phyloP scores from a whole-genome alignment of 2,329 filamentous ascomycete genomes.

The Beauveria rudraprayagi region DNA sequence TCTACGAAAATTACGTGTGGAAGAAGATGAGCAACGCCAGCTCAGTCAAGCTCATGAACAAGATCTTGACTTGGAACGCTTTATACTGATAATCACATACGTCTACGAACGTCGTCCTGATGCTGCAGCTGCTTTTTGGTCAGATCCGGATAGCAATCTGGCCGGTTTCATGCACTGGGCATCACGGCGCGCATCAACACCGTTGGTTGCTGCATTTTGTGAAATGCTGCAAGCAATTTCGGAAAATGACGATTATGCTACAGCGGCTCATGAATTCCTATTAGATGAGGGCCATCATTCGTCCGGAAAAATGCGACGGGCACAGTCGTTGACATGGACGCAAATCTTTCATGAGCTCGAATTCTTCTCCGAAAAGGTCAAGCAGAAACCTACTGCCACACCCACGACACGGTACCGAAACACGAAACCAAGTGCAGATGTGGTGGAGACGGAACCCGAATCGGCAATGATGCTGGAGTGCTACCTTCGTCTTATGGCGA shows the following conservation, averaged over 20 bases:
- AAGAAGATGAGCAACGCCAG: constrained; percentile 82
- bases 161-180: constrained; percentile 96
- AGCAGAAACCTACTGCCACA: constrained; percentile 54
- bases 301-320: constrained; percentile 70
- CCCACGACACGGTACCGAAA: constrained; percentile 39
- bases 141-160: constrained; percentile 83
- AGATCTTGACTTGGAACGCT: constrained; percentile 73
- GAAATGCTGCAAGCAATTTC: constrained; percentile 91
- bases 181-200: constrained; percentile 89
- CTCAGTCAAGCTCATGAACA: constrained; percentile 57
- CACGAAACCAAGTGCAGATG: constrained; percentile 54
- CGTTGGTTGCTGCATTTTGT: constrained; percentile 92
- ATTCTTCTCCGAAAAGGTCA: constrained; percentile 72
- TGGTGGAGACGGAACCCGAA: constrained; percentile 78
- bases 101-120: constrained; percentile 81
- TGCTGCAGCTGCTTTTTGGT: constrained; percentile 83
- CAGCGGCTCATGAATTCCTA: constrained; percentile 79
- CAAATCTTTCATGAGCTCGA: constrained; percentile 88
- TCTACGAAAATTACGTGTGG: constrained; percentile 72
- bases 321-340: constrained; percentile 80
- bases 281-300: constrained; percentile 72
- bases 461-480: constrained; percentile 95
- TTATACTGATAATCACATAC: constrained; percentile 86
- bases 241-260: constrained; percentile 72
- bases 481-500: constrained; percentile 80